phyloP scores from a whole-genome alignment of 2,329 filamentous ascomycete species.

The Paramyrothecium sp. region DNA sequence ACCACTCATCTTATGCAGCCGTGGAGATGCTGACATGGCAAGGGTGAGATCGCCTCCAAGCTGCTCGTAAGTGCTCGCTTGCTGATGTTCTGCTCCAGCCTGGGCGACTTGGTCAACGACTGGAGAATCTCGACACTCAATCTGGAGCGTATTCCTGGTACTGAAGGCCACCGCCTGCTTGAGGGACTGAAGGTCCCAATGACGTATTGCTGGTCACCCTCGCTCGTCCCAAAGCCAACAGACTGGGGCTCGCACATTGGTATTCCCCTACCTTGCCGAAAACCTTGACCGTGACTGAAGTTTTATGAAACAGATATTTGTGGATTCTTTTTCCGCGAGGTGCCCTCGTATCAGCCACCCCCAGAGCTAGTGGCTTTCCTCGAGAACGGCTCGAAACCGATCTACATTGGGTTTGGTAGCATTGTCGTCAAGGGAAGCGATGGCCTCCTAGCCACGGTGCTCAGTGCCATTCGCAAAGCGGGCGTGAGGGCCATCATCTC shows the following conservation, averaged over 20 bases:
- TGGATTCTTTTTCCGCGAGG: constrained; percentile 65
- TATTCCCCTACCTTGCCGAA: constrained; percentile 23
- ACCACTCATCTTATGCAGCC: constrained; percentile 27
- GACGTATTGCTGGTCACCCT: constrained; percentile 68
- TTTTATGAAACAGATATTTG: constrained; percentile 37
- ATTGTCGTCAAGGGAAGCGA: constrained; percentile 71
- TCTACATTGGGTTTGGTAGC: constrained; percentile 73
- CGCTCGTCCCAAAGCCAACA: constrained; percentile 57
- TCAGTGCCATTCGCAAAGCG: constrained; percentile 59
- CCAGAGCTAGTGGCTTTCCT: constrained; percentile 56
- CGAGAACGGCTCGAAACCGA: constrained; percentile 51
- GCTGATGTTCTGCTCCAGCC: constrained; percentile 12
- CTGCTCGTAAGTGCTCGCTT: no score
- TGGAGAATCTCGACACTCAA: constrained; percentile 60
- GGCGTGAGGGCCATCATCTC: constrained; percentile 68
- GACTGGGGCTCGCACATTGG: constrained; percentile 54
- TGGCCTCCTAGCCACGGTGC: constrained; percentile 63
- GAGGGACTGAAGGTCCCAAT: constrained; percentile 59
- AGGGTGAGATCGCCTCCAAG: constrained; percentile 35
- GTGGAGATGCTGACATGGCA: constrained; percentile 74
- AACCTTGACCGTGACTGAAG: constrained; percentile 14
- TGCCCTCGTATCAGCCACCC: constrained; percentile 52
- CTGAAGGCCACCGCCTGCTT: constrained; percentile 57
- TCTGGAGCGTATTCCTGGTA: constrained; percentile 60
- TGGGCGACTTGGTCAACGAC: constrained; percentile 68